Percentiles rank a stretch among this genome's conserved stretches.
phyloP scores from a whole-genome alignment of 768 basidiomycete genomes.

The Lepiota subincarnata region DNA sequence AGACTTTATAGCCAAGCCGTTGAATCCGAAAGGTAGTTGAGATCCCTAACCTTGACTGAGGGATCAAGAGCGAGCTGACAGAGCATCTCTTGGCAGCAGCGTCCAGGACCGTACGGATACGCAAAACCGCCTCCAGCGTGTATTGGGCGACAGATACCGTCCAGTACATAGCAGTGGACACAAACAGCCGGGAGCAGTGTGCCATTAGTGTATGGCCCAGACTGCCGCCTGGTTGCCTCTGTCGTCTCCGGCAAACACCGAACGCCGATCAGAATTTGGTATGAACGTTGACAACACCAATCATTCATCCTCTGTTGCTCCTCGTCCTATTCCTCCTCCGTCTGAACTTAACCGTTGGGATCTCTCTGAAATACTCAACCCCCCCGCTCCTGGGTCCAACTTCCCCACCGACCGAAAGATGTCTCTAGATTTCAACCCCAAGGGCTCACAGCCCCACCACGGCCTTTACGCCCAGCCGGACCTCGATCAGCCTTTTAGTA shows the following conservation, averaged over 20 bases:
- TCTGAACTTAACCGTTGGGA: constrained; percentile 35
- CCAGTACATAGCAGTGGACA: not conserved
- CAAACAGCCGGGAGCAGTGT: not conserved
- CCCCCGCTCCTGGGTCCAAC: constrained; percentile 20
- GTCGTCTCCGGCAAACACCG: constrained; percentile 32
- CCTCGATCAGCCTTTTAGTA: constrained; percentile 51
- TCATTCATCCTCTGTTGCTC: constrained; percentile 24
- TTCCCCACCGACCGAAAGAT: constrained; percentile 34
- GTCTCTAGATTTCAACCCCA: constrained; percentile 52
- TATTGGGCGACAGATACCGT: not conserved
- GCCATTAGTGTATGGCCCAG: constrained; percentile 1
- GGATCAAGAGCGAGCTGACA: not conserved
- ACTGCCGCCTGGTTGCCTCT: constrained; percentile 9
- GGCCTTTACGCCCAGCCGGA: constrained; percentile 50
- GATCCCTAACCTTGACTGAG: not conserved
- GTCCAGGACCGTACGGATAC: not conserved
- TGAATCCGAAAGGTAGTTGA: constrained; percentile 2
- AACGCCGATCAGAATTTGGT: constrained; percentile 42
- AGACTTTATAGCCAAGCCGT: not conserved
- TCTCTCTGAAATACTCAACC: constrained; percentile 44
- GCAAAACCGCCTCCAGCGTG: not conserved
- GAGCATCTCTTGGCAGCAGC: not conserved
- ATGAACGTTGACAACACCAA: constrained; percentile 29
- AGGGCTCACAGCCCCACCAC: constrained; percentile 40
- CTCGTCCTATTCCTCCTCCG: constrained; percentile 31